Base-by-base conservation (phyloP, 345 rosid genomes). In the Erodium maritimum region DNA sequence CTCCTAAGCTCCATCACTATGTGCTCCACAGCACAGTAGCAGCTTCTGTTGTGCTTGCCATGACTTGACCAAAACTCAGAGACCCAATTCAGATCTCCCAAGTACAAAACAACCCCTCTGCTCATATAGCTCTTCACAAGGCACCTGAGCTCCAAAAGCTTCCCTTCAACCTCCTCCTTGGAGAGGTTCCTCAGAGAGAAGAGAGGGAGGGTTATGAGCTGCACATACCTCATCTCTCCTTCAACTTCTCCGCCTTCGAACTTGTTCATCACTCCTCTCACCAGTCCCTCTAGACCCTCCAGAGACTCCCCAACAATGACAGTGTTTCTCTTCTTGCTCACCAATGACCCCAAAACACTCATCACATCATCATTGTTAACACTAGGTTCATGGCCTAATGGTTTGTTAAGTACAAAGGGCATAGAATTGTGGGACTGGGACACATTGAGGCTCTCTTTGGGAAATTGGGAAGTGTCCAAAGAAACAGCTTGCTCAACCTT, bases 81-180 rank as follows among this genome's bases (percentile, higher is more conserved):
- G 34, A 80, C 67, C 73, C 79, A 81, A 46, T 75, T 74, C 52
- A 85, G 71, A 68, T 85, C 91, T 69, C 88, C 91, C 59, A 85
- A 59, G 54, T 82, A 85, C 60, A 85, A 64, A 34, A 82, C 75
- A 9, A 76, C 67, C 52, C 86, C 86, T 42, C 77, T 71, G 19
- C 69, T 77, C 24, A 62, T 22, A 50, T 63, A 71, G 64, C 75
- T 75, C 69, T 73, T 82, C 51, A 76, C 70, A 17, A 63, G 75
- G 67, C 74, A 71, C 64, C 83, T 77, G 18, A 85, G 72, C 68
- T 85, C 84, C 57, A 61, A 51, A 11, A 85, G 66, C 75, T 79
- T 82, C 71, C 67, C 72, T 62, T 85, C 86, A 33, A 82, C 71
- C 68, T 82, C 82, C 25, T 73, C 82, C 67, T 75, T 78, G 10